Base-by-base conservation (phyloP, 148 eudicot species). In the Chenopodium berlandieri region DNA sequence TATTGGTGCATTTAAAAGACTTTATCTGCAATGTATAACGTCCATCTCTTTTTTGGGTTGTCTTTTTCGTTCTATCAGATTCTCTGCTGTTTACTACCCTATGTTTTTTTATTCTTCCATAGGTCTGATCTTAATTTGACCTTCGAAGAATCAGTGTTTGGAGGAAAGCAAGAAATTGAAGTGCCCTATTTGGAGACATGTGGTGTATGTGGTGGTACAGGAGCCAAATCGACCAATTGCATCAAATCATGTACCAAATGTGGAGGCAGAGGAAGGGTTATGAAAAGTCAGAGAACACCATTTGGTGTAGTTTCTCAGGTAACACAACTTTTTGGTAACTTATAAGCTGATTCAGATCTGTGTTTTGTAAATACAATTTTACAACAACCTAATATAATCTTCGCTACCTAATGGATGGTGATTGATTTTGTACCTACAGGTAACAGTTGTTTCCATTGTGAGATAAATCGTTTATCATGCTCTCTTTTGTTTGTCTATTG, bases 261-360 rank as follows among this genome's bases (percentile, higher is more conserved):
- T 85, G 90, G 92, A 82, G 98, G 98, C 72, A 93, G 92, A 86
- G 98, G 98, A 80, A 90, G 89, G 82, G 84, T 90, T 72, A 71
- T 85, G 80, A 90, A 86, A 88, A 91, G 87, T 83, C 94, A 93
- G 87, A 92, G 86, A 83, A 95, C 98, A 67, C 98, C 97, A 56
- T 95, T 95, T 87, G 98, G 98, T 78, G 81, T 91, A 48, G 90
- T 91, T 86, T 95, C 98, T 78, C 93, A 93, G 98, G 98, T 93
- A 90, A 64, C 67, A 23, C 23, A 70, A 30, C 32, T 56, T 46
- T 52, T 31, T 23, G 80, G 56, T 67, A 78, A 25, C 3, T 22
- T 17, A 20, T 32, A 2, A 34, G 74, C 14, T 60, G n/a, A 75
- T 75, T 12, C 12, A 17, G 37, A 77, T 34, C 11, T 30, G 19